Percentiles rank a stretch among this genome's conserved stretches.
These are phyloP conservation scores for Jaltomata sinuosa DNA, from an alignment of 257 asterid genomes.

Conservation along the genomic window DNA sequence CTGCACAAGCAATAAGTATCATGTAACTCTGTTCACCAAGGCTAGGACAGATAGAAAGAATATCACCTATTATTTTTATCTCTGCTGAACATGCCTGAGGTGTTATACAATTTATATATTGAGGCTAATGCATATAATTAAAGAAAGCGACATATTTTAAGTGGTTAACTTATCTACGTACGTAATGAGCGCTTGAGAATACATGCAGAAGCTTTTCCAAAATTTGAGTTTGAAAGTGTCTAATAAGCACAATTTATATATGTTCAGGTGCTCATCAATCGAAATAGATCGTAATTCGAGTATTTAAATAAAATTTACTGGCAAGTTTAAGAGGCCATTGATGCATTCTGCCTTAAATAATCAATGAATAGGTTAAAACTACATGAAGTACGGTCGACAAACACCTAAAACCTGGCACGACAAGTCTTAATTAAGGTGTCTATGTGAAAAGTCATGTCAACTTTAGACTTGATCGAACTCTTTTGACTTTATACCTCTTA, in stretches of 20 bases:
- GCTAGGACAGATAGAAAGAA: not conserved
- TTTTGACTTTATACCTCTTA: no score
- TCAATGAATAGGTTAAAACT: no score
- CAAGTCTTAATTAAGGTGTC: no score
- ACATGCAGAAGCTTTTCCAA: accelerated
- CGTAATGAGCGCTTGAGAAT: not conserved
- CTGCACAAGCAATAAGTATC: not conserved
- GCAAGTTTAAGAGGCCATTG: not conserved
- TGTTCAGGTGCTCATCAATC: not conserved
- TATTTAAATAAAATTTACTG: not conserved
- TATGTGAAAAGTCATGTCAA: no score
- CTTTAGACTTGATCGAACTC: no score
- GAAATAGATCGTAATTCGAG: accelerated
- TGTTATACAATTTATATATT: not conserved
- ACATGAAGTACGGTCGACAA: no score
- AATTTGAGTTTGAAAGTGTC: not conserved
- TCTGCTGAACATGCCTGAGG: not conserved
- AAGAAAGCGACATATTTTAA: not conserved
- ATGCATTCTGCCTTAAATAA: not conserved
- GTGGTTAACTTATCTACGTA: not conserved
- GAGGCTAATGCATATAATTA: not conserved
- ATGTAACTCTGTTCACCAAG: not conserved
- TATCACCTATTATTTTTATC: not conserved
- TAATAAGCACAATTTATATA: not conserved
- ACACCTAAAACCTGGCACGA: no score